Evolutionary conservation across 768 basidiomycete genomes (phyloP).

Genomic region (Xerocomellus amylosporus): DNA sequence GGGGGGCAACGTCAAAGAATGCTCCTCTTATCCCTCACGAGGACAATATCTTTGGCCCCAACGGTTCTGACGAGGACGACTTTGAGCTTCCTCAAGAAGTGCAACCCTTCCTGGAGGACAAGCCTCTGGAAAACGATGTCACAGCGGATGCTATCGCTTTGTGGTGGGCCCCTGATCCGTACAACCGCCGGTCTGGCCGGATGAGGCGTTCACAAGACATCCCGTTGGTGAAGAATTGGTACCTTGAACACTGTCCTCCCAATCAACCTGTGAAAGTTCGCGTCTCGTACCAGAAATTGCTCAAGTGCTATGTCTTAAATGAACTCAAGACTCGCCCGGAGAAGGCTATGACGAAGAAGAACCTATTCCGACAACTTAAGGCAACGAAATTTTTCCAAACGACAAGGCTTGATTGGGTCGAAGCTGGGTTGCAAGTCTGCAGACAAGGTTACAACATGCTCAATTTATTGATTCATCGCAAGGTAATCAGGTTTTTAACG

Average conservation of each 20-base stretch:
- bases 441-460: conserved; percentile 99
- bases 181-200: conserved; percentile 85
- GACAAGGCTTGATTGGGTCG: conserved; percentile 97
- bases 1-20: conserved; percentile 83
- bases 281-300: conserved; percentile 97
- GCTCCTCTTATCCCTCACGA: conserved; percentile 82
- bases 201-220: conserved; percentile 95
- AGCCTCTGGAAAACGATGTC: conserved; percentile 80
- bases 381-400: conserved; percentile 99
- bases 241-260: conserved; percentile 96
- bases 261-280: conserved; percentile 96
- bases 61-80: conserved; percentile 79
- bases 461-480: conserved; percentile 97
- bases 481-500: conserved; percentile 44
- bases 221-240: conserved; percentile 97
- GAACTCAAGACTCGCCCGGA: conserved; percentile 85
- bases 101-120: conserved; percentile 76
- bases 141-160: conserved; percentile 96
- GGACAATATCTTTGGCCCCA: conserved; percentile 87
- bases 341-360: conserved; percentile 98
- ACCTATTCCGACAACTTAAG: conserved; percentile 91
- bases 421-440: conserved; percentile 97
- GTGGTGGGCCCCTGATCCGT: conserved; percentile 99
- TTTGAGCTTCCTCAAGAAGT: conserved; percentile 81
- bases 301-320: conserved; percentile 95